These are phyloP conservation scores for Yamadazyma dendronema DNA, from an alignment of 1,139 yeast species.

Conservation along the genomic window DNA sequence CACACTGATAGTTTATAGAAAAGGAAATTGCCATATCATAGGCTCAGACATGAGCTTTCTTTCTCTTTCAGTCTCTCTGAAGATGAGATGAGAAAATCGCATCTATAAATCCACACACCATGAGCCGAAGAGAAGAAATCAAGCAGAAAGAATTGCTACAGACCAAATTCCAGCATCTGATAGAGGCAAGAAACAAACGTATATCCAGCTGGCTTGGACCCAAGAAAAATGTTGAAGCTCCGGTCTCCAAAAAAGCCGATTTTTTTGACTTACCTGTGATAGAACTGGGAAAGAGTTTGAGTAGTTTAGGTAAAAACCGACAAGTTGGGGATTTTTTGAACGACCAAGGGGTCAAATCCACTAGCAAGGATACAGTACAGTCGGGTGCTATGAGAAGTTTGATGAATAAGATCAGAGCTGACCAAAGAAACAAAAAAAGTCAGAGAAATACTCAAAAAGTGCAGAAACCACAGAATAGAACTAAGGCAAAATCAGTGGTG, in stretches of 20 bases:
- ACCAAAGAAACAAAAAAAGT: conserved; percentile 15
- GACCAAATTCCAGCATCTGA: conserved; percentile 44
- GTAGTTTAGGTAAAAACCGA: conserved; percentile 23
- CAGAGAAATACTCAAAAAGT: neutral
- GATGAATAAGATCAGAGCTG: conserved; percentile 43
- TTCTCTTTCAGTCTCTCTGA: no score
- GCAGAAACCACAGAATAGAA: neutral
- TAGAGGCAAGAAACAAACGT: conserved; percentile 34
- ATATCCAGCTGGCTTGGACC: conserved; percentile 42
- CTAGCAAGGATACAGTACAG: neutral
- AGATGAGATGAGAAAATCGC: no score
- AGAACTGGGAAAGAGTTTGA: conserved; percentile 36
- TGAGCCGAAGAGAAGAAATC: conserved; percentile 41
- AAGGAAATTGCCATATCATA: neutral
- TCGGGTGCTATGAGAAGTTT: conserved; percentile 35
- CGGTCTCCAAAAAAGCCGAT: conserved; percentile 8
- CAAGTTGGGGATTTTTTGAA: conserved; percentile 17
- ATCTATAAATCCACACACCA: no score
- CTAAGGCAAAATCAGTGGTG: neutral
- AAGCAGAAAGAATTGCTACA: conserved; percentile 49
- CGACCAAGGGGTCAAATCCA: conserved; percentile 6
- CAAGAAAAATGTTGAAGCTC: conserved; percentile 13
- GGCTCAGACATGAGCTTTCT: neutral
- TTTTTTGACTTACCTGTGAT: conserved; percentile 46
- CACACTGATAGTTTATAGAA: neutral